Base-by-base conservation (phyloP, 345 rosid genomes). In the Aethionema arabicum region DNA sequence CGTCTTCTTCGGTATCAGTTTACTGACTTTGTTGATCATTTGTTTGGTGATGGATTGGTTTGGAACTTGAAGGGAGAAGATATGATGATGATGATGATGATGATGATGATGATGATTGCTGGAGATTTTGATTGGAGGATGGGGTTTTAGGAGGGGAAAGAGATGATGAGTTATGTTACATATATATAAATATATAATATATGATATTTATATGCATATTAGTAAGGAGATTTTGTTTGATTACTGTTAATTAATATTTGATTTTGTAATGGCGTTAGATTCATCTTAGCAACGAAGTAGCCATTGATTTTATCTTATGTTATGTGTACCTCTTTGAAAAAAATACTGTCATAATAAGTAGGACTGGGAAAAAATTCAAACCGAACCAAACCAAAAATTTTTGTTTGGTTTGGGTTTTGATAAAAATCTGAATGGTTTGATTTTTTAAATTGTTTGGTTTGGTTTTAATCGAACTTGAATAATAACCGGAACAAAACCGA, bases 211-310 rank as follows among this genome's bases (percentile, higher is more conserved):
- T 30, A 53, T 61, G 32, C 29, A 4, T 56, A 29, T 54, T 47
- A 39, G 48, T 66, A 35, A 35, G 21, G 61, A 51, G 36, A 51
- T 64, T 64, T 66, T 64, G 45, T 3, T 41, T 41, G 11, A 41
- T 7, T 41, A 41, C n/a, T 41, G 45, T 58, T 4, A 58, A 58
- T 71, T 51, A 21, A 44, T 51, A 63, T 63, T 63, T 70, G 52
- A 70, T 70, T 63, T 48, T 40, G 49, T 58, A 71, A 58, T 71
- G 70, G 61, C 66, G 31, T 64, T 70, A 63, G 65, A 59, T 63
- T 70, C 69, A 49, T 52, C 31, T 70, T n/a, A n/a, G n/a, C n/a
- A n/a, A 71, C 66, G 65, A 57, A 51, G 66, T 49, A 64, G 56
- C 66, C 70, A 38, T 64, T 52, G 49, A 37, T 36, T 62, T 39